These are phyloP conservation scores for Cynara cardunculus DNA, from an alignment of 129 eudicot species.

Conservation along the genomic window DNA sequence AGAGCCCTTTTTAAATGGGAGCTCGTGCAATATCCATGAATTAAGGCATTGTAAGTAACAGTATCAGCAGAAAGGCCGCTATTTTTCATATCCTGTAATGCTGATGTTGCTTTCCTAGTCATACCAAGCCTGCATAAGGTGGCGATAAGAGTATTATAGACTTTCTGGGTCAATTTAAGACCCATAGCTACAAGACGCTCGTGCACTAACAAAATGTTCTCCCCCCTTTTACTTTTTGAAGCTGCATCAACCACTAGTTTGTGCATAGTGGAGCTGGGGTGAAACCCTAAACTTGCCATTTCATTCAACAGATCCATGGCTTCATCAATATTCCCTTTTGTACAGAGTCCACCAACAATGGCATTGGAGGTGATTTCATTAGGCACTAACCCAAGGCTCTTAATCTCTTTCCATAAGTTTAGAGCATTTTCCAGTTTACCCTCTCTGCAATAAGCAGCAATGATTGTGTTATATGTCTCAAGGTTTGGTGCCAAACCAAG, in stretches of 20 bases:
- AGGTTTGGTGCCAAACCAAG: slow-evolving; percentile 63
- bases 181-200: slow-evolving; percentile 70
- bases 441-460: slow-evolving; percentile 63
- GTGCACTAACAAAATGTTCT: slow-evolving; percentile 51
- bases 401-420: slow-evolving; percentile 60
- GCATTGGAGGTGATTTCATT: slow-evolving; percentile 58
- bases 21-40: slow-evolving; percentile 75
- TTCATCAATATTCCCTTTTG: slow-evolving; percentile 49
- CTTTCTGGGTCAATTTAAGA: slow-evolving; percentile 48
- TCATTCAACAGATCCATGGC: slow-evolving; percentile 61
- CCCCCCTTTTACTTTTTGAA: slow-evolving; percentile 62
- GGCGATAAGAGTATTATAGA: slow-evolving; percentile 56
- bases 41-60: slow-evolving; percentile 67
- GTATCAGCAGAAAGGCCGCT: slow-evolving; percentile 63
- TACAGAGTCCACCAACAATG: slow-evolving; percentile 61
- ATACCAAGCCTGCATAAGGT: slow-evolving; percentile 75
- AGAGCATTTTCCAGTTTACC: slow-evolving; percentile 63
- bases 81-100: slow-evolving; percentile 53
- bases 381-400: slow-evolving; percentile 45
- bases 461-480: slow-evolving; percentile 83
- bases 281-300: slow-evolving; percentile 44
- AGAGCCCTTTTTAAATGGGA: slow-evolving; percentile 56
- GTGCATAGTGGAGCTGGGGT: slow-evolving; percentile 52
- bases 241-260: slow-evolving; percentile 55
- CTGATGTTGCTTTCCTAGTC: slow-evolving; percentile 73